These are phyloP conservation scores for Dipodascopsis tothii DNA, from an alignment of 805 yeast genomes.

Conservation along the genomic window DNA sequence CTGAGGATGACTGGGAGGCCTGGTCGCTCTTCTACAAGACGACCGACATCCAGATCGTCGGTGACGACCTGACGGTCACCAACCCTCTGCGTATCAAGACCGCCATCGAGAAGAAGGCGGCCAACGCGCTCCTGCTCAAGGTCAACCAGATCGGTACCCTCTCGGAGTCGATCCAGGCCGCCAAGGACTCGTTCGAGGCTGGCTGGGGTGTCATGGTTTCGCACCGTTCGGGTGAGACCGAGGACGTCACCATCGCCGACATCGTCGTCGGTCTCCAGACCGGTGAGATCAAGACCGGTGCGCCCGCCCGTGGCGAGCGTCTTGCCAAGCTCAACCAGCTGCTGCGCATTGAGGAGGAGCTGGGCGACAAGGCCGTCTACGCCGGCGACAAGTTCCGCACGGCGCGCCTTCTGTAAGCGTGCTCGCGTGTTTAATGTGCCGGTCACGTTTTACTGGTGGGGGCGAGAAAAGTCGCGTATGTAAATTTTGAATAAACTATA, in stretches of 20 bases:
- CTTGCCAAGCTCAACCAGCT: constrained; percentile 98
- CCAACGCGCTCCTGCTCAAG: constrained; percentile 89
- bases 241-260: constrained; percentile 97
- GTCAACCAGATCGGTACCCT: constrained; percentile 98
- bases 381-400: constrained; percentile 22
- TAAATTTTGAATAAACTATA: not conserved
- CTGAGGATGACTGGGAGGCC: constrained; percentile 99
- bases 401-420: constrained; percentile 9
- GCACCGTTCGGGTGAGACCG: constrained; percentile 99
- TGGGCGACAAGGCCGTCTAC: constrained; percentile 90
- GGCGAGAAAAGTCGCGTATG: not conserved
- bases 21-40: constrained; percentile 75
- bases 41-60: constrained; percentile 71
- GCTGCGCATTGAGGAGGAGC: constrained; percentile 96
- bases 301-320: constrained; percentile 99
- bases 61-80: constrained; percentile 97
- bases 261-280: constrained; percentile 94
- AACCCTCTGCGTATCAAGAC: constrained; percentile 90
- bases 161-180: constrained; percentile 94
- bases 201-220: constrained; percentile 99
- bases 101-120: constrained; percentile 94
- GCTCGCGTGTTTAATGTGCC: constrained; percentile 3
- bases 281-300: constrained; percentile 99
- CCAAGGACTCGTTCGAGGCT: constrained; percentile 87
- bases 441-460: not conserved